Base-by-base conservation (phyloP, 129 eudicot species). In the Tagetes patula region DNA sequence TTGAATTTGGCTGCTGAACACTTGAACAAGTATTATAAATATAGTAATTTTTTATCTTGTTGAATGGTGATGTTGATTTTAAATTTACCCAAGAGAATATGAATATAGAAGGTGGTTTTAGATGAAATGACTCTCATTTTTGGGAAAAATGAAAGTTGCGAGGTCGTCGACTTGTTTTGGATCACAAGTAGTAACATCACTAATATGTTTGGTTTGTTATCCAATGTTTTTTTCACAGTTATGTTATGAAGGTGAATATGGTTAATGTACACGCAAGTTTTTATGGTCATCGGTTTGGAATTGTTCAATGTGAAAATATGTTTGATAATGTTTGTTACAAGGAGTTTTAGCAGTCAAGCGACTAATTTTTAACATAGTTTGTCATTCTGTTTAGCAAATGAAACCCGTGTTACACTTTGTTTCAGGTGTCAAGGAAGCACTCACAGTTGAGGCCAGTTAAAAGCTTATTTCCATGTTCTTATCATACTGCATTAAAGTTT, bases 351-450 rank as follows among this genome's bases (percentile, higher is more conserved):
- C 14, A 20, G 6, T 42, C 38, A 27, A 5, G 50, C 20, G 49
- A 52, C 10, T 53, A n/a, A 0, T 1, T 14, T 64, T 40, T n/a
- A 37, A 34, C 67, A 37, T 36, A 4, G 34, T 61, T 36, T 8
- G 42, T 36, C 73, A 8, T 33, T 59, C 54, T 69, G 11, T 59
- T 6, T 37, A 61, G 36, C 27, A 12, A 61, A 36, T 61, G 11
- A 3, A 61, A 61, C 9, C 30, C 1, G 0, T 61, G 67, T 60
- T 8, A 60, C 66, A 36, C 11, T 56, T 5, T 12, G 43, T 43
- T 64, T 45, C 10, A 78, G 82, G 73, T 78, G 68, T 72, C 63
- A 4, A 53, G 62, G 65, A 67, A 79, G 42, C 69, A 65, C 38
- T 79, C 43, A 11, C 73, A 20, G 59, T 42, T 36, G 52, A 65